Conservation (phyloP, 2,329 filamentous ascomycete species). For the Chrysoporthe puriensis region DNA sequence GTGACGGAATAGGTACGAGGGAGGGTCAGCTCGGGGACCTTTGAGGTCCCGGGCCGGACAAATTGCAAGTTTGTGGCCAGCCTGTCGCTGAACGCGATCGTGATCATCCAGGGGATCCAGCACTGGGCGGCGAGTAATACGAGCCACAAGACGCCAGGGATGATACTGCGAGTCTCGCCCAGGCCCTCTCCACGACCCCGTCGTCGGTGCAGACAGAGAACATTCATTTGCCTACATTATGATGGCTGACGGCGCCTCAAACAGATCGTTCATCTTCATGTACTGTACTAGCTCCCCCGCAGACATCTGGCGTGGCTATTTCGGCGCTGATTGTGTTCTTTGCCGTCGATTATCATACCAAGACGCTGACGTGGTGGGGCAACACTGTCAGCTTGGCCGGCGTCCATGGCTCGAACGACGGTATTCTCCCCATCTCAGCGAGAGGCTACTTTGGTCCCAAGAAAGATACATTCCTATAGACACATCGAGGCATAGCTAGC, state of each 20-base stretch:
- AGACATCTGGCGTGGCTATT: slow-evolving; percentile 42
- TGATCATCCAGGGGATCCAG: slow-evolving; percentile 47
- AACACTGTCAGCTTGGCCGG: slow-evolving; percentile 42
- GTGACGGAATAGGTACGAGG: slow-evolving; percentile 39
- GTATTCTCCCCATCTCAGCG: slow-evolving; percentile 30
- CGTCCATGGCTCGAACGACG: slow-evolving; percentile 31
- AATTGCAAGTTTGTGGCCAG: slow-evolving; percentile 44
- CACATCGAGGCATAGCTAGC: no score
- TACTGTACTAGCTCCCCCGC: slow-evolving; percentile 47
- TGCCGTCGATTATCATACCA: slow-evolving; percentile 41
- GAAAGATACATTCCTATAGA: slow-evolving; percentile 23
- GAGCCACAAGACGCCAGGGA: slow-evolving; percentile 47
- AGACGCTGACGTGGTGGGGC: slow-evolving; percentile 44
- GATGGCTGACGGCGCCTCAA: neutral
- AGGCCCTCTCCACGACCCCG: neutral
- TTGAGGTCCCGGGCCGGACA: slow-evolving; percentile 41
- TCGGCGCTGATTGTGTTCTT: slow-evolving; percentile 45
- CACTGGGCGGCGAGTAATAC: slow-evolving; percentile 49
- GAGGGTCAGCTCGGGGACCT: slow-evolving; percentile 37
- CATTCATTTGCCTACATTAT: neutral
- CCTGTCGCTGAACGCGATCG: slow-evolving; percentile 47
- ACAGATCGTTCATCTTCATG: slow-evolving; percentile 45
- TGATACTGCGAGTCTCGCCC: slow-evolving; percentile 37
- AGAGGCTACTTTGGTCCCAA: slow-evolving; percentile 33
- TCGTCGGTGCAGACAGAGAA: no score